Evolutionary conservation across 345 rosid genomes (phyloP).

Genomic region (Brassica carinata): DNA sequence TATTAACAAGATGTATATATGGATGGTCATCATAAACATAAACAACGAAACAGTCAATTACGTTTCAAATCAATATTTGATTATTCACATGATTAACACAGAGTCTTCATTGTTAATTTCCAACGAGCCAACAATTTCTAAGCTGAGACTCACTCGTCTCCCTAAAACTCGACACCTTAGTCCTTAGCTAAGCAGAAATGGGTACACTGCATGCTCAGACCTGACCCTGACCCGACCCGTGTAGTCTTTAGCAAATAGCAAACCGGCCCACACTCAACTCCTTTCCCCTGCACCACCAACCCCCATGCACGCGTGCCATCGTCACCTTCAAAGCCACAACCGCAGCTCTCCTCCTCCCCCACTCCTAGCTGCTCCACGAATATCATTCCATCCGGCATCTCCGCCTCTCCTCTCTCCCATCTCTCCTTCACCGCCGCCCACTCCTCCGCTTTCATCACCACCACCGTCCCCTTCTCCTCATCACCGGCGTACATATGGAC

Average conservation of each 20-base stretch:
- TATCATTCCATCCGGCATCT: conserved; percentile 41
- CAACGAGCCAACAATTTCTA: conserved; percentile 62
- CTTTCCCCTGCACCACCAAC: conserved; percentile 75
- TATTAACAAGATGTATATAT: too few species aligned
- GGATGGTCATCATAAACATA: background rate
- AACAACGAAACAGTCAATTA: background rate
- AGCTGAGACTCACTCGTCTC: conserved; percentile 60
- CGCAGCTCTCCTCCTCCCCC: conserved; percentile 40
- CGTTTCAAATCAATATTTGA: too few species aligned
- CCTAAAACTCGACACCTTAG: conserved; percentile 60
- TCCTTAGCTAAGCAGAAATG: conserved; percentile 71
- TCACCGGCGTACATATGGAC: conserved; percentile 29
- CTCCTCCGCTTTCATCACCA: conserved; percentile 43
- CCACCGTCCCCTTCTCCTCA: conserved; percentile 28
- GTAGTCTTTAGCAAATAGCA: conserved; percentile 77
- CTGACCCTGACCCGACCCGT: conserved; percentile 48
- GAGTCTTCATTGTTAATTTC: conserved; percentile 5
- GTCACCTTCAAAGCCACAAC: conserved; percentile 55
- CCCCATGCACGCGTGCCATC: conserved; percentile 68
- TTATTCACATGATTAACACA: background rate
- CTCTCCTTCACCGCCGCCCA: conserved; percentile 34
- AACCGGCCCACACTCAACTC: conserved; percentile 50
- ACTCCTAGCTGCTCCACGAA: conserved; percentile 36
- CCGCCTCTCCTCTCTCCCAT: conserved; percentile 44
- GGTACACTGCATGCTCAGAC: conserved; percentile 54